Percentiles rank a stretch among this genome's conserved stretches.
Evolutionary conservation across 345 rosid genomes (phyloP).

Genomic region (Dovyalis caffra): DNA sequence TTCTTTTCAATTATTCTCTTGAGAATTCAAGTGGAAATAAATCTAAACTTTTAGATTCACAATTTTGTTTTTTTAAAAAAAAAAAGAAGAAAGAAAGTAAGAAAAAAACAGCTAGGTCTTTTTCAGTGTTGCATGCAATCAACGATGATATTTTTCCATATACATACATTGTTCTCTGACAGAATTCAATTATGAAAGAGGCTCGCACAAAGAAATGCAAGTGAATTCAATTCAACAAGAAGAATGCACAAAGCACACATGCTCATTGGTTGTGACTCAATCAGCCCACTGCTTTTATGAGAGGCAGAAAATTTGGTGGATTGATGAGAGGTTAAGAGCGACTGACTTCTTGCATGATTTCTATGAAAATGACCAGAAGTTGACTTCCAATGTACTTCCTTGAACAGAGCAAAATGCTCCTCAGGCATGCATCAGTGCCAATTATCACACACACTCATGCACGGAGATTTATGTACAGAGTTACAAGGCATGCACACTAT

Average conservation of each 20-base stretch:
- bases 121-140: background rate
- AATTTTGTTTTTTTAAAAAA: too few relatives aligned
- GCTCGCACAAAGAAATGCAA: conserved; percentile 39
- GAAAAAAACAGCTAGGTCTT: background rate
- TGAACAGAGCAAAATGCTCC: background rate
- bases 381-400: conserved; percentile 9
- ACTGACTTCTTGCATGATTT: conserved; percentile 2
- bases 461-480: too few relatives aligned
- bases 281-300: conserved; percentile 21
- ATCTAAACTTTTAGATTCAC: background rate
- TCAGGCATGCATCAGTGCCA: background rate
- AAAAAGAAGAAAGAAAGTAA: background rate
- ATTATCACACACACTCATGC: background rate
- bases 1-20: too few relatives aligned
- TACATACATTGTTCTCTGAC: conserved; percentile 4
- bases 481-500: too few relatives aligned
- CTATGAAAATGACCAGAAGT: conserved; percentile 20
- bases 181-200: conserved; percentile 36
- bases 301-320: conserved; percentile 10
- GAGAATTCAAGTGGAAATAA: too few relatives aligned
- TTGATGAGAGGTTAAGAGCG: conserved; percentile 2
- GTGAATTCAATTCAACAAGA: too few relatives aligned
- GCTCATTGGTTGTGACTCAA: conserved; percentile 34
- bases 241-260: conserved; percentile 30
- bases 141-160: background rate